A percentile compares a stretch with the other conserved stretches of the same genome.
phyloP scores from a whole-genome alignment of 164 flowering plant genomes.

The Dillenia turbinata region DNA sequence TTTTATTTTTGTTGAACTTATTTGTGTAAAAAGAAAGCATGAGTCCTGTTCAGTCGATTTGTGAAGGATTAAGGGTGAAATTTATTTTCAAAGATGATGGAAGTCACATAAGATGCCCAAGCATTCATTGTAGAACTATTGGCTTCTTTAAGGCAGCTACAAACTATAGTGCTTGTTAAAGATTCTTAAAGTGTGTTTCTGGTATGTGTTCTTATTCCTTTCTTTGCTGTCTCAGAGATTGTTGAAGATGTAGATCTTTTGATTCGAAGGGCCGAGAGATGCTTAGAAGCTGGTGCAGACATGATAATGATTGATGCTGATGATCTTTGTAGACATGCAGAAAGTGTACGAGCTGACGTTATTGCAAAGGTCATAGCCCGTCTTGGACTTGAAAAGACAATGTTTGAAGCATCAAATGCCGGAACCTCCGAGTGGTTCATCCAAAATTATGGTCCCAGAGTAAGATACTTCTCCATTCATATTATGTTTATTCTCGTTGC shows the following conservation, averaged over 20 bases:
- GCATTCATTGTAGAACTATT: too few relatives aligned
- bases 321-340: constrained; percentile 66
- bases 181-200: too few relatives aligned
- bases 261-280: constrained; percentile 90
- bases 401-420: constrained; percentile 85
- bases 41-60: too few relatives aligned
- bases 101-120: too few relatives aligned
- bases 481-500: not conserved
- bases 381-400: constrained; percentile 90
- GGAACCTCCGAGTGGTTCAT: constrained; percentile 82
- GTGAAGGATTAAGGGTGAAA: too few relatives aligned
- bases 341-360: constrained; percentile 62
- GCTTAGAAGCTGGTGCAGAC: constrained; percentile 97
- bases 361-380: constrained; percentile 83
- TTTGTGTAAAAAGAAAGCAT: too few relatives aligned
- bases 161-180: too few relatives aligned
- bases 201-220: not conserved
- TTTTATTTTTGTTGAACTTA: too few relatives aligned
- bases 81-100: too few relatives aligned
- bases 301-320: constrained; percentile 95
- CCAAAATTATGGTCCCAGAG: constrained; percentile 82
- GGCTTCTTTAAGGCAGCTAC: too few relatives aligned
- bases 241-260: constrained; percentile 84
- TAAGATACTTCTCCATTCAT: constrained; percentile 14
- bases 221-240: constrained; percentile 36